Evolutionary conservation across 768 basidiomycete genomes (phyloP), one percentile per base, ranked within the genome.

Genomic region (Trametes sanguinea): DNA sequence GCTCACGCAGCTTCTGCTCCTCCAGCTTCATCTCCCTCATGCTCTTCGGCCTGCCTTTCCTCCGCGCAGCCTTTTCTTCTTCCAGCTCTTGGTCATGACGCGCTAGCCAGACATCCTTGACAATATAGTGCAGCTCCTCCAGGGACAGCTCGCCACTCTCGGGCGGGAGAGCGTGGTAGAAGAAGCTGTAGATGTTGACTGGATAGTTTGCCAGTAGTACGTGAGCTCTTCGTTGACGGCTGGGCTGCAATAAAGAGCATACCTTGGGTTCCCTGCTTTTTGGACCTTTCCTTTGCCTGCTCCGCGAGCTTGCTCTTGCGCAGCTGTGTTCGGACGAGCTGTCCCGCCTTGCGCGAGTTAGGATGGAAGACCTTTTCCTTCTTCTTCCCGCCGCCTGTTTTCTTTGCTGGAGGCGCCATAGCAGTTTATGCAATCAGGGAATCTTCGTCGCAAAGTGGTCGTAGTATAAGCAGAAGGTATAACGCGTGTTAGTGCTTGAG

Each of bases 321-420:
- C 42, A 90, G 72, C 27, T 86, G 83, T 58, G 83, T 80, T 22
- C 91, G 83, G 14, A 82, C 78, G 13, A 92, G 78, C 69, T 93
- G 91, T 11, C 80, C 85, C 2, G 92, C 92, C 76, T 94, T 94
- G 63, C 92, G 81, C 22, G 92, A 94, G 50, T 87, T 80, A 4
- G 92, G 92, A 71, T 94, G 92, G 64, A 88, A 89, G 9, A 93
- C 67, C 68, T 94, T 94, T 69, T 91, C 90, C 75, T 85, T 90
- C 73, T 86, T 90, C 35, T 22, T 22, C 22, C 22, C 22, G 22
- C 69, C 72, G 3, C 70, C 60, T 53, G 71, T 71, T 29, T 63
- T 54, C 62, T 73, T 74, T 37, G 61, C 78, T 42, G 74, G 70
- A 59, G 79, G 65, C 16, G 68, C 63, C 72, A 72, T 73, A 14